Conservation (phyloP, 2,329 filamentous ascomycete genomes). For the Colletotrichum sp. region DNA sequence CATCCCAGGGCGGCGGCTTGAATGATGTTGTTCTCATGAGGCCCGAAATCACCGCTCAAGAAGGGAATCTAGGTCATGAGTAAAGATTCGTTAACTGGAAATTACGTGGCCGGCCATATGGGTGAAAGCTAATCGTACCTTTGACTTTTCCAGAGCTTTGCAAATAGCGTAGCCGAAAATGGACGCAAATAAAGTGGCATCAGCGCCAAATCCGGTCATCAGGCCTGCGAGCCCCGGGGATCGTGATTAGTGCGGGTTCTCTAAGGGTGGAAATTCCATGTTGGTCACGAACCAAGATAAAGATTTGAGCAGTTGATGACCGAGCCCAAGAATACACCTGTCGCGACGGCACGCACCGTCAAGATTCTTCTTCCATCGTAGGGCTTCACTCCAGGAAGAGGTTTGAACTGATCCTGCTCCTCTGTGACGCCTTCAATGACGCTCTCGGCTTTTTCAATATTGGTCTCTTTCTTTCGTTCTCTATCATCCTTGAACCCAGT, state of each 20-base stretch:
- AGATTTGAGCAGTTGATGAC: background rate
- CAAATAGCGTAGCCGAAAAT: background rate
- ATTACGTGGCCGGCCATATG: background rate
- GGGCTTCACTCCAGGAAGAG: background rate
- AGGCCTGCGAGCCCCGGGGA: accelerated
- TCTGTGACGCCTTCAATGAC: background rate
- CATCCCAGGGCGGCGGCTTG: background rate
- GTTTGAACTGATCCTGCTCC: background rate
- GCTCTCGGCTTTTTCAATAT: background rate
- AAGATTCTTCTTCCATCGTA: background rate
- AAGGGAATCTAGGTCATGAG: background rate
- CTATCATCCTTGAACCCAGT: background rate
- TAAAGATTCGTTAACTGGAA: background rate
- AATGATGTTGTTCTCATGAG: background rate
- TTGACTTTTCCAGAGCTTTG: background rate
- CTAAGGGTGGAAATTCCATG: accelerated
- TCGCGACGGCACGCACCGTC: background rate
- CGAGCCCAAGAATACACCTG: background rate
- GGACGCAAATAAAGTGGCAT: background rate
- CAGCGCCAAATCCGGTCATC: background rate
- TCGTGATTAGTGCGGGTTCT: background rate
- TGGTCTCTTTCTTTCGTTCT: background rate
- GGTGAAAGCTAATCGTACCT: background rate
- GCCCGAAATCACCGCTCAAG: background rate
- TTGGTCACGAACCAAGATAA: background rate